Evolutionary conservation across 495 filamentous ascomycete genomes (phyloP), one percentile per base, ranked within the genome.

Genomic region (Parmelia sp.): DNA sequence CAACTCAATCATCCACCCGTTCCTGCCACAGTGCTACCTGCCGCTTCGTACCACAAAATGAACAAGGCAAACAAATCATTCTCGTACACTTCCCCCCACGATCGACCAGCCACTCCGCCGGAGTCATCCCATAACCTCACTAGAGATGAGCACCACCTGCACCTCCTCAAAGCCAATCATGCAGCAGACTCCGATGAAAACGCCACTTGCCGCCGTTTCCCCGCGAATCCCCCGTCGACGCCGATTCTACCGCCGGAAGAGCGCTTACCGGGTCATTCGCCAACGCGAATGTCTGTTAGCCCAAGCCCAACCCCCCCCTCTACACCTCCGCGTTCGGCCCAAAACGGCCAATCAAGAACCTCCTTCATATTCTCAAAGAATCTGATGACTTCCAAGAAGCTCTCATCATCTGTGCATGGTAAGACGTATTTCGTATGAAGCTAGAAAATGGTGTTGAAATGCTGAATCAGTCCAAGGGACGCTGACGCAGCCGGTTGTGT

Each of bases 351-450:
- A 33, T 55, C 51, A 55, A 33, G 29, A 25, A 35, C 47, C 29
- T 61, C 62, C 14, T 68, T 68, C 25, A 63, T 40, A 36, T 64
- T 68, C 15, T 68, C 66, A 42, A 63, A 57, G 10, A 45, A 35
- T 19, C 25, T 68, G 33, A 64, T 68, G 56, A 58, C 57, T 23
- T 68, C 66, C 6, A 68, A 68, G 49, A 63, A 62, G 62, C 62
- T 65, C 25, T 63, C 66, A 15, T 58, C 66, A 14, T 65, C 66
- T 14, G 58, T 68, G 27, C 66, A 68, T 40, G 66, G 66, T 61
- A 51, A 40, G 62, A 58, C 17, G 31, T 47, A 14, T 42, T 37
- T 31, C 44, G 23, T 61, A 37, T 39, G 39, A 42, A 39, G 57
- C 66, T 45, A 40, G 62, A 39, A 36, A 31, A 33, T n/a, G 35